A percentile compares a stretch with the other conserved stretches of the same genome.
Conservation (phyloP, 164 flowering plant species). For the Amborella trichopoda region DNA sequence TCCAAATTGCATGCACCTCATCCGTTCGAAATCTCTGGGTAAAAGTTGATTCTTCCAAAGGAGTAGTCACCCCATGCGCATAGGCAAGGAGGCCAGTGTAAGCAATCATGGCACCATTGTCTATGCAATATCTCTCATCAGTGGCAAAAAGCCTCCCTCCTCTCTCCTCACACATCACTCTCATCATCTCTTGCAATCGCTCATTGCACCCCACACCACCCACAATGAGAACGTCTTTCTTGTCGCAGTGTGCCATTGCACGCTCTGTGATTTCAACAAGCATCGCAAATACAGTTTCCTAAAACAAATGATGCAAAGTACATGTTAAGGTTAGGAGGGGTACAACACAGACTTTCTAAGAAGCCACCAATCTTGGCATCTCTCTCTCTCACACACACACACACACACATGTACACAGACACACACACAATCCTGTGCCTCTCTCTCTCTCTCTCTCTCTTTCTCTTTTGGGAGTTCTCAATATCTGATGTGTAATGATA, state of each 20-base stretch:
- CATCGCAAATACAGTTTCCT: constrained; percentile 97
- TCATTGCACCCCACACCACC: constrained; percentile 99
- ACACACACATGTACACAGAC: too few relatives aligned
- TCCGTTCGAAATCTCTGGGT: constrained; percentile 94
- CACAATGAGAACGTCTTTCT: constrained; percentile 83
- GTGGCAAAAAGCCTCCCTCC: constrained; percentile 83
- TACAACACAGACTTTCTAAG: too few relatives aligned
- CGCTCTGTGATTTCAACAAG: constrained; percentile 97
- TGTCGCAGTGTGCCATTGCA: constrained; percentile 97
- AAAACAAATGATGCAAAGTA: not conserved
- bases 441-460: too few relatives aligned
- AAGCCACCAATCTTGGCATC: too few relatives aligned
- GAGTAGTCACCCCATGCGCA: constrained; percentile 62
- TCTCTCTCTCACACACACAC: too few relatives aligned
- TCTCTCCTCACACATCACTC: constrained; percentile 81
- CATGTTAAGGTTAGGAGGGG: too few relatives aligned
- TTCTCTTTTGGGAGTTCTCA: too few relatives aligned
- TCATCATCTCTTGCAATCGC: constrained; percentile 95
- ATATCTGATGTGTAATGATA: too few relatives aligned
- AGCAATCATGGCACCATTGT: constrained; percentile 98
- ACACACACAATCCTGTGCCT: too few relatives aligned
- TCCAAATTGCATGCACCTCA: constrained; percentile 89
- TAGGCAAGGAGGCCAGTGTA: constrained; percentile 87
- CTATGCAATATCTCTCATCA: constrained; percentile 84
- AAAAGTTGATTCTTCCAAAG: constrained; percentile 77